These are phyloP conservation scores for Prunus padus DNA, from an alignment of 306 rosid genomes.

Conservation along the genomic window DNA sequence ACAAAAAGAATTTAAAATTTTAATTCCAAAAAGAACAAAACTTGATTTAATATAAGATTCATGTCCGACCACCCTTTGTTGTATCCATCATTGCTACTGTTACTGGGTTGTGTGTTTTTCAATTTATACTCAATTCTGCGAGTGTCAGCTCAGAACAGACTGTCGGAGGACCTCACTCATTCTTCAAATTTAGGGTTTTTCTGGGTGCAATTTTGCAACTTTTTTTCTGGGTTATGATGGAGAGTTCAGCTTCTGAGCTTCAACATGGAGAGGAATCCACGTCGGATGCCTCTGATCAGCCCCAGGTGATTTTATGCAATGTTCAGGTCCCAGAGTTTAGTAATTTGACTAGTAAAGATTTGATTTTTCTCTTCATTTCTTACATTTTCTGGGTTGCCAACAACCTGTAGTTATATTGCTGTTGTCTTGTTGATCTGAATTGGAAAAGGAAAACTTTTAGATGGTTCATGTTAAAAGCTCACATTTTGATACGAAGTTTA, in stretches of 20 bases:
- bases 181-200: constrained; percentile 13
- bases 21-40: constrained; percentile 6
- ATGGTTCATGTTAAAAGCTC: neutral
- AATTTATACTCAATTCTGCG: neutral
- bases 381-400: constrained; percentile 6
- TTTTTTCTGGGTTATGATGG: constrained; percentile 37
- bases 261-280: constrained; percentile 28
- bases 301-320: constrained; percentile 35
- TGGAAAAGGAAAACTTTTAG: neutral
- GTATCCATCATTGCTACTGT: constrained; percentile 26
- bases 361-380: neutral
- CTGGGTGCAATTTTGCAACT: neutral
- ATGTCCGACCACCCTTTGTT: constrained; percentile 31
- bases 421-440: neutral
- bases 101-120: neutral
- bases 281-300: constrained; percentile 22
- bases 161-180: neutral
- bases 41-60: constrained; percentile 16
- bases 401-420: neutral
- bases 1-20: constrained; percentile 1
- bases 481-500: neutral
- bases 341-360: constrained; percentile 8
- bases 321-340: neutral
- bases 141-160: constrained; percentile 2
- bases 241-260: constrained; percentile 37